Evolutionary conservation across 1,139 yeast genomes (phyloP).

Genomic region (Candida mesenterica): DNA sequence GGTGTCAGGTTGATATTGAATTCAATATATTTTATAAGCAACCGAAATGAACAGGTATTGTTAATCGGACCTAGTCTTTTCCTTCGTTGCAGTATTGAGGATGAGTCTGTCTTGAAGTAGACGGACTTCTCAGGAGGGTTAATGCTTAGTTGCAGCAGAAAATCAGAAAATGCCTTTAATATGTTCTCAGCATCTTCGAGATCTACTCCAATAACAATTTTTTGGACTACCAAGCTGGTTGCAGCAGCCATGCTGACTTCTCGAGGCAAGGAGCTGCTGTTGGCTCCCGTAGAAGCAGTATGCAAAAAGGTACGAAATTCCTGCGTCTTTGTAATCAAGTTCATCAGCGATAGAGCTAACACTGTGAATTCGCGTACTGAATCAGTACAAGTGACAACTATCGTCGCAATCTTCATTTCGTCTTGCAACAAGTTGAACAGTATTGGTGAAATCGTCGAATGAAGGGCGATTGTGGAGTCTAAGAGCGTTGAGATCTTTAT

Average conservation of each 20-base stretch:
- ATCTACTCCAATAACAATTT: constrained; percentile 15
- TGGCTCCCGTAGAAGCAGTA: constrained; percentile 1
- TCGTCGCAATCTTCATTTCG: constrained; percentile 30
- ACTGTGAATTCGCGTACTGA: constrained; percentile 13
- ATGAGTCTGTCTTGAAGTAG: constrained; percentile 1
- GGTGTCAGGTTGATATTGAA: constrained; percentile 25
- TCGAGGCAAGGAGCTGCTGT: constrained; percentile 8
- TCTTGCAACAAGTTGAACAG: constrained; percentile 32
- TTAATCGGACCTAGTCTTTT: background rate
- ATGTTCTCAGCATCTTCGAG: constrained; percentile 10
- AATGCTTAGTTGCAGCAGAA: background rate
- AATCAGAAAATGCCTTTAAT: background rate
- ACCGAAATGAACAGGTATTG: constrained; percentile 17
- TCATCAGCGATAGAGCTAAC: constrained; percentile 21
- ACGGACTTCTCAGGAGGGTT: background rate
- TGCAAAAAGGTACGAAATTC: constrained; percentile 29
- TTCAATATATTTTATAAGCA: constrained; percentile 22
- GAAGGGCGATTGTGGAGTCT: constrained; percentile 11
- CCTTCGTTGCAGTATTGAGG: background rate
- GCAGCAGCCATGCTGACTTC: constrained; percentile 21
- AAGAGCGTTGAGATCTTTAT: constrained; percentile 12
- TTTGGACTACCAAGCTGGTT: constrained; percentile 18
- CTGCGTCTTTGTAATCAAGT: constrained; percentile 17
- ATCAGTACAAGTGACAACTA: constrained; percentile 20
- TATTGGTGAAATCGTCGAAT: constrained; percentile 34